Base-by-base conservation (phyloP, 2,329 filamentous ascomycete genomes). In the Alternaria gaisen region DNA sequence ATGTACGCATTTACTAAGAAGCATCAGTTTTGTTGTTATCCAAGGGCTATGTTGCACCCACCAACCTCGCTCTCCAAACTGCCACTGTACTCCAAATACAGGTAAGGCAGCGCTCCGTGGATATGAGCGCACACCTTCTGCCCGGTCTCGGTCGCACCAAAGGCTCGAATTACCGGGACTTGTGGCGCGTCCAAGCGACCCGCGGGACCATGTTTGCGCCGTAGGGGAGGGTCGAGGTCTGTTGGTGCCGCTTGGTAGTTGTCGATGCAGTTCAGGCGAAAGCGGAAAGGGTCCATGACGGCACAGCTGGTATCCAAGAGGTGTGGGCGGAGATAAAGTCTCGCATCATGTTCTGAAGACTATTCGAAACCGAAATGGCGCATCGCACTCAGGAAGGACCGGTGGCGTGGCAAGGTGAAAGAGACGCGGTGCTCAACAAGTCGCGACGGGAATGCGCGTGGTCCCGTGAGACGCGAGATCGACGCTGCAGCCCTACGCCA, bases 101-200 rank as follows among this genome's bases (percentile, higher is more conserved):
- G 83, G 75, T 99, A 99, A 1, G 95, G 95, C 72, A 99, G 94
- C 22, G 92, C 93, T 61, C 96, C 95, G 79, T 98, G 95, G 57
- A 99, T 88, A 81, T 99, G 95, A 30, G 92, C 92, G 81, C 95
- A 97, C 16, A 97, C 93, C 75, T 96, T 97, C 80, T 98, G 94
- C 0, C 95, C 95, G 0, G 93, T 95, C 77, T 97, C 93, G 1
- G 94, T 97, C 4, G 93, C 90, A 1, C 95, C 95, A 80, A 98
- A 99, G 11, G 96, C 87, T 66, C 95, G 88, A 61, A 99, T 89
- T 11, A 98, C 88, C 0, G 95, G 94, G 0, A 98, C 88, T 66
- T 88, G 90, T 10, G 91, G 90, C 34, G 87, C 86, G 61, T 87
- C 88, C 64, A 84, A 82, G 61, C 86, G 80, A 71, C 89, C 85